These are phyloP conservation scores for Mucor racemosus DNA, from an alignment of 371 early-diverging fungal species.

Conservation along the genomic window DNA sequence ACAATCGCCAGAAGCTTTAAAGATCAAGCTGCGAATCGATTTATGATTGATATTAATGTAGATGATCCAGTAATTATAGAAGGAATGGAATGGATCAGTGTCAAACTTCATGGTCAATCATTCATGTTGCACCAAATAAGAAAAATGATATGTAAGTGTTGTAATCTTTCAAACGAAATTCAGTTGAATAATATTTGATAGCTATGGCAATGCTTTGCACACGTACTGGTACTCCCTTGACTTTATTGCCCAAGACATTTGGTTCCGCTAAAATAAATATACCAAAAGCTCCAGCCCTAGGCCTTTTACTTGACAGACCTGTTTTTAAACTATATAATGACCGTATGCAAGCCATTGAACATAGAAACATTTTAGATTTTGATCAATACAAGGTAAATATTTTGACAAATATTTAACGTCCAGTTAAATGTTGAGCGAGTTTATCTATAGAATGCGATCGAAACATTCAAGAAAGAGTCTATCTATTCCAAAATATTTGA, in stretches of 20 bases:
- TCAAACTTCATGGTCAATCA: constrained; percentile 96
- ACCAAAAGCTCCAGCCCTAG: constrained; percentile 98
- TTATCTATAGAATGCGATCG: constrained; percentile 57
- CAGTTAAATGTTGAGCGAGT: too few relatives aligned
- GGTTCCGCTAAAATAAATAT: constrained; percentile 77
- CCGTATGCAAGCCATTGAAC: constrained; percentile 18
- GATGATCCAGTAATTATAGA: constrained; percentile 78
- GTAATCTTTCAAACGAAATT: too few relatives aligned
- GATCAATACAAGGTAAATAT: constrained; percentile 46
- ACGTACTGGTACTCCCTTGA: constrained; percentile 72
- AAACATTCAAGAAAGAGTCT: constrained; percentile 79
- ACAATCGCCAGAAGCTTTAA: constrained; percentile 81
- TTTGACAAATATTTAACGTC: too few relatives aligned
- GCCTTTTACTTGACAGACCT: constrained; percentile 87
- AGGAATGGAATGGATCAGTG: constrained; percentile 90
- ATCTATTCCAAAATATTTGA: constrained; percentile 79
- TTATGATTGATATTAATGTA: constrained; percentile 77
- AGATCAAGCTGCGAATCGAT: constrained; percentile 81
- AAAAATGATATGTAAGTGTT: constrained; percentile 92
- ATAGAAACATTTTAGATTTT: constrained; percentile 47
- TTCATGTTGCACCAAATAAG: constrained; percentile 99
- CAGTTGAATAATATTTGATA: constrained; percentile 19
- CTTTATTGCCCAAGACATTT: constrained; percentile 71
- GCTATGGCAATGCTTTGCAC: constrained; percentile 83
- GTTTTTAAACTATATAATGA: constrained; percentile 75